A percentile compares a stretch with the other conserved stretches of the same genome.
These are phyloP conservation scores for Heimioporus retisporus DNA, from an alignment of 1,284 basidiomycete genomes.

Conservation along the genomic window DNA sequence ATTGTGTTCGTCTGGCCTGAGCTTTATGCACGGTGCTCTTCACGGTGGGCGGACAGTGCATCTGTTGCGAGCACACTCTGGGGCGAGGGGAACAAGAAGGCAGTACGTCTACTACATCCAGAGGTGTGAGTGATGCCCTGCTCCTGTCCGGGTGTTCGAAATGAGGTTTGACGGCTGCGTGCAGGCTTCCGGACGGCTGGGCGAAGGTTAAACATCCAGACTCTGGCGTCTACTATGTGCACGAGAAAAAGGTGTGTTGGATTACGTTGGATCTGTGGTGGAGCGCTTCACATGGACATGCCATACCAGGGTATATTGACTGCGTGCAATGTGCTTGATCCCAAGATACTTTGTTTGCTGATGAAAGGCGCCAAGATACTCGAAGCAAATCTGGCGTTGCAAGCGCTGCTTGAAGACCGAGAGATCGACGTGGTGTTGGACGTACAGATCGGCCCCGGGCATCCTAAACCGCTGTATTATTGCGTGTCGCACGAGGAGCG, in stretches of 20 bases:
- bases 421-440: conserved; percentile 30
- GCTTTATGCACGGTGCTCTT: not conserved
- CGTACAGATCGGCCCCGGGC: conserved; percentile 8
- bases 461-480: conserved; percentile 28
- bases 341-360: conserved; percentile 14
- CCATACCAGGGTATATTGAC: conserved; percentile 29
- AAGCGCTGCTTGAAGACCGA: conserved; percentile 15
- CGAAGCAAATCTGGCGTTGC: conserved; percentile 10
- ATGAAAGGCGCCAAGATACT: conserved; percentile 24
- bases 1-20: not conserved
- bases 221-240: conserved; percentile 37
- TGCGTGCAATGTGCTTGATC: conserved; percentile 26
- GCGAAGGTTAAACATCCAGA: conserved; percentile 39
- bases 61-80: conserved; percentile 29
- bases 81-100: conserved; percentile 16
- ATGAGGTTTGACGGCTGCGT: not conserved
- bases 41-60: not conserved
- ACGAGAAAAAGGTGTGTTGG: conserved; percentile 34
- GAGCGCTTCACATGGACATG: too few relatives aligned
- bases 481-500: conserved; percentile 41
- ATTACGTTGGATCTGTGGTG: too few relatives aligned
- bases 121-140: conserved; percentile 20
- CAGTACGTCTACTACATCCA: conserved; percentile 5
- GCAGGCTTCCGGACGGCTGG: conserved; percentile 34
- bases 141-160: not conserved